Evolutionary conservation across 805 yeast genomes (phyloP).

Genomic region (baker's yeast (Saccharomyces cerevisiae)): DNA sequence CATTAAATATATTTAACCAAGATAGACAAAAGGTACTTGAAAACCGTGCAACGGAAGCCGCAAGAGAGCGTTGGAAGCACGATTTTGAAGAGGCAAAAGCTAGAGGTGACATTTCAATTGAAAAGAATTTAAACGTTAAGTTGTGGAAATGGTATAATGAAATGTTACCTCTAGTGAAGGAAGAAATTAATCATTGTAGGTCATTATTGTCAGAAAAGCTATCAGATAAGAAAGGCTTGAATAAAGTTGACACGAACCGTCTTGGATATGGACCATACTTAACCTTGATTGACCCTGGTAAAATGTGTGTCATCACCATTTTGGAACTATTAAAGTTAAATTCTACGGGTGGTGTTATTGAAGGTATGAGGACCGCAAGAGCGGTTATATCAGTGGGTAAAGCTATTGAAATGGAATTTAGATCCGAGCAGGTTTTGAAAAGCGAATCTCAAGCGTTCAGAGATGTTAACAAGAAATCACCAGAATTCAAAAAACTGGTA

Average conservation of each 20-base stretch:
- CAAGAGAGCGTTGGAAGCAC: constrained; percentile 81
- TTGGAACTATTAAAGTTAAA: constrained; percentile 69
- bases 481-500: constrained; percentile 35
- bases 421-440: constrained; percentile 55
- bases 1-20: constrained; percentile 61
- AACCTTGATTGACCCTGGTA: constrained; percentile 63
- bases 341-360: constrained; percentile 65
- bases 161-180: constrained; percentile 59
- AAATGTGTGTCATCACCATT: constrained; percentile 76
- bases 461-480: constrained; percentile 43
- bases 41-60: constrained; percentile 68
- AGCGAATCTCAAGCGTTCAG: constrained; percentile 49
- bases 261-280: constrained; percentile 70
- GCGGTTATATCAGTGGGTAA: constrained; percentile 76
- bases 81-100: constrained; percentile 60
- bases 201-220: constrained; percentile 28
- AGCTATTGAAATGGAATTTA: constrained; percentile 77
- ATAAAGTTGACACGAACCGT: constrained; percentile 34
- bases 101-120: constrained; percentile 48
- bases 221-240: constrained; percentile 7
- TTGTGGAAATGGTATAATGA: constrained; percentile 79
- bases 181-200: constrained; percentile 54
- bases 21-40: constrained; percentile 74
- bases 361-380: constrained; percentile 78
- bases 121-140: constrained; percentile 58